Percentiles rank a stretch among this genome's conserved stretches.
phyloP scores from a whole-genome alignment of 768 basidiomycete species.

The Phaeolepiota aurea region DNA sequence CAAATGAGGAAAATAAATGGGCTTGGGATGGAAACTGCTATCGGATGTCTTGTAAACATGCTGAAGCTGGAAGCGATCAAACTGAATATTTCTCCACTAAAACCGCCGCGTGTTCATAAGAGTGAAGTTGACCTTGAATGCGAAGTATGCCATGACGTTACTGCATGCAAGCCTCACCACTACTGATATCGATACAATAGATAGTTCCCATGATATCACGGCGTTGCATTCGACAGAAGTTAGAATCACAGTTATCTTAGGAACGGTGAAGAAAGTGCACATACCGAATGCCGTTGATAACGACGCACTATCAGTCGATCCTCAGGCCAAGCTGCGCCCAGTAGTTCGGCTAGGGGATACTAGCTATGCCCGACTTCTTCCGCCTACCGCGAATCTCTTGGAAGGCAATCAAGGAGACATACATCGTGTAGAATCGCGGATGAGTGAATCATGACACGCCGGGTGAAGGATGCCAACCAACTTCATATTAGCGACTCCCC shows the following conservation, averaged over 20 bases:
- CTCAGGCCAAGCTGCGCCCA: constrained; percentile 36
- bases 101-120: constrained; percentile 46
- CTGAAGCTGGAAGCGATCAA: background rate
- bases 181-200: constrained; percentile 20
- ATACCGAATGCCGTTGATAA: constrained; percentile 36
- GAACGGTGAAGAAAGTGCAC: constrained; percentile 46
- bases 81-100: constrained; percentile 21
- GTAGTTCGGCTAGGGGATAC: constrained; percentile 49
- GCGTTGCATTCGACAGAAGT: constrained; percentile 24
- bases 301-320: constrained; percentile 34
- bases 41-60: constrained; percentile 18
- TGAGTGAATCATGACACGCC: no score
- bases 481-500: no score
- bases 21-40: constrained; percentile 43
- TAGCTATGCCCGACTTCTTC: constrained; percentile 40
- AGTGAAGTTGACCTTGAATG: constrained; percentile 57
- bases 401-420: constrained; percentile 17
- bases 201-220: constrained; percentile 40
- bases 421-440: no score
- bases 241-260: constrained; percentile 40
- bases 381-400: constrained; percentile 32
- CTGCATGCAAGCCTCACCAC: background rate
- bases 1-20: constrained; percentile 56
- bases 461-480: no score
- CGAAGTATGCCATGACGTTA: constrained; percentile 28